Evolutionary conservation across 805 yeast species (phyloP), one percentile per base, ranked within the genome.

Genomic region (Wickerhamomyces tratensis): DNA sequence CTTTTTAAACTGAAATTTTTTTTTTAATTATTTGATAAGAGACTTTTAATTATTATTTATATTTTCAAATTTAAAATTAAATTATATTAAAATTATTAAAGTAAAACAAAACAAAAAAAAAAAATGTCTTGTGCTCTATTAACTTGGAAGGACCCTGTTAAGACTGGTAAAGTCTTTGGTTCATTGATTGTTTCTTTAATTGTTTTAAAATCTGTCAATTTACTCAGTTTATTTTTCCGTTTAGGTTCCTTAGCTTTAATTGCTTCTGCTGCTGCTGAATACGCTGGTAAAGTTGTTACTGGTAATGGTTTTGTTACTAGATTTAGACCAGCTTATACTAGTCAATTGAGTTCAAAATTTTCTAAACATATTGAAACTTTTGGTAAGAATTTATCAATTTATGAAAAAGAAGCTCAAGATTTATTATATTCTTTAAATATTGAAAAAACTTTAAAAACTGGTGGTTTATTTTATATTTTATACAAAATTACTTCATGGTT

Each of bases 261-360:
- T 41, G 50, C 74, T 29, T 73, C 91, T 40, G 93, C 88, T 41
- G 69, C 75, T 43, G 84, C 81, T 43, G 97, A 89, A 68, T 84
- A 80, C 57, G 69, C 72, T 44, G 83, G 95, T 47, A 82, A 82
- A 58, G 53, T 77, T 37, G 64, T 82, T 50, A 72, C 85, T 40
- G 96, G 96, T 43, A 64, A 64, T 41, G 96, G 97, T 15, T 71
- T 89, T 48, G 81, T 91, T 46, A 74, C 88, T 47, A 76, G 79
- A 54, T 79, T 83, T 71, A 80, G 74, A 61, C 86, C 93, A 43
- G 67, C 75, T n/a, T 69, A 72, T 51, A 59, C 63, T 48, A 64
- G 58, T 34, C 50, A 51, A 7, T 59, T 58, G 64, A 72, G 55
- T 52, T 58, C 52, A 48, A 52, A 38, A 46, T 68, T 56, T 62